Evolutionary conservation across 208 protist species (phyloP), one percentile per base, ranked within the genome.

Genomic region (Acanthamoeba comandoni): DNA sequence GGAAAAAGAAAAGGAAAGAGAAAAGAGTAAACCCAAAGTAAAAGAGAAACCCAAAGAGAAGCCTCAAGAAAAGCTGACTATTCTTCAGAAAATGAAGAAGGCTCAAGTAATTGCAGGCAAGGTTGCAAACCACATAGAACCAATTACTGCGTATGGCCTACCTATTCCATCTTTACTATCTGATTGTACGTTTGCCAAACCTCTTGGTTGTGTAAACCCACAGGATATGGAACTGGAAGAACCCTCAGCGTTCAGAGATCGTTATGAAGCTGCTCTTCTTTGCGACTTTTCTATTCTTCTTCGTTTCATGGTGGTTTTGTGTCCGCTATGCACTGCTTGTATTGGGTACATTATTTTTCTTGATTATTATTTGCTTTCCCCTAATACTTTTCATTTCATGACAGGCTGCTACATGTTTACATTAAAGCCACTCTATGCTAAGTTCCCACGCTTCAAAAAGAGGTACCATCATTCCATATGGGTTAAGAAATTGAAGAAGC

Each of bases 141-240:
- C 75, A 15, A 85, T 85, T 22, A 51, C 53, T 0, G 75, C 75
- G 75, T 85, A 65, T 71, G 4, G 0, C n/a, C 64, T 31, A 48
- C 2, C 24, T 3, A 71, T 71, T 17, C n/a, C n/a, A n/a, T 48
- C 39, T 71, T 51, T 3, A 3, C 39, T 71, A 19, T 71, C 26
- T 71, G 26, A 2, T 24, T 29, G 15, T 71, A 71, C n/a, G 11
- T 31, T 71, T 2, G 26, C 64, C 64, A 22, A 67, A 31, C 64
- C 22, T 26, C 17, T 8, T 73, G 3, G 13, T 8, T 39, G 19
- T 35, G 24, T 39, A 43, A 9, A n/a, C 22, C 24, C 9, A 65
- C 35, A 89, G 80, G 9, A n/a, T 89, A 15, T 89, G 80, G 80
- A 62, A 89, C n/a, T 89, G 55, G 60, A 89, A 89, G 80, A 51